Percentiles rank a stretch among this genome's conserved stretches.
Conservation (phyloP, 2,329 filamentous ascomycete species). For the Graphium sp. region DNA sequence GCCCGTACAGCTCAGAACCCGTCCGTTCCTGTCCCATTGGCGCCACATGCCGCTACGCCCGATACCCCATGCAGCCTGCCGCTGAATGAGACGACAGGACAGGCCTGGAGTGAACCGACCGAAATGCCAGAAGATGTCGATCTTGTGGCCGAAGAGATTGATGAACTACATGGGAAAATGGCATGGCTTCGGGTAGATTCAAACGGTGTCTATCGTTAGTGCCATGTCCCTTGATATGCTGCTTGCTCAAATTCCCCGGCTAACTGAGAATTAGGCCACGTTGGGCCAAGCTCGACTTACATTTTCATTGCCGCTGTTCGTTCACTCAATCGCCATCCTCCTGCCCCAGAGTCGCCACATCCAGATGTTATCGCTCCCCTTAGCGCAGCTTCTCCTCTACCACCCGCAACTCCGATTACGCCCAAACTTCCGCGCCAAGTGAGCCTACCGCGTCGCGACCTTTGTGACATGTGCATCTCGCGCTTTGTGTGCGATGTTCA, state of each 20-base stretch:
- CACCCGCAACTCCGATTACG: conserved; percentile 7
- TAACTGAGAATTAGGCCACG: conserved; percentile 7
- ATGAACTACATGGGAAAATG: conserved; percentile 1
- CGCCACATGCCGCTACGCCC: no score
- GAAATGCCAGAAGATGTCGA: neutral
- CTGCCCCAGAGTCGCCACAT: conserved; percentile 3
- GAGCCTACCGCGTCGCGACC: conserved; percentile 11
- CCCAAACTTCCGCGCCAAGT: conserved; percentile 7
- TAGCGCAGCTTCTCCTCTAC: conserved; percentile 2
- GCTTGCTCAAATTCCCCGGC: conserved; percentile 1
- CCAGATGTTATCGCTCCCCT: conserved; percentile 1
- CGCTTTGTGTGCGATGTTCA: conserved; percentile 12
- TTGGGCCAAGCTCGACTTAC: conserved; percentile 10
- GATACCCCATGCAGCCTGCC: no score
- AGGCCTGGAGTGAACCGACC: no score
- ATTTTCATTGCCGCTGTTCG: conserved; percentile 10
- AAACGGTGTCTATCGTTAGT: conserved; percentile 1
- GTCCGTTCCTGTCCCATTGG: no score
- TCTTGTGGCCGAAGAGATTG: conserved; percentile 1
- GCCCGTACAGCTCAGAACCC: no score
- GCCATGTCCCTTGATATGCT: neutral
- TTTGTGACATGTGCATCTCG: conserved; percentile 11
- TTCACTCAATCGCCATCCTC: conserved; percentile 7
- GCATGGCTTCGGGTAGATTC: conserved; percentile 2
- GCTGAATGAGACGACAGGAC: no score